Percentiles rank a stretch among this genome's conserved stretches.
Conservation (phyloP, 345 rosid species). For the Turritis glabra region DNA sequence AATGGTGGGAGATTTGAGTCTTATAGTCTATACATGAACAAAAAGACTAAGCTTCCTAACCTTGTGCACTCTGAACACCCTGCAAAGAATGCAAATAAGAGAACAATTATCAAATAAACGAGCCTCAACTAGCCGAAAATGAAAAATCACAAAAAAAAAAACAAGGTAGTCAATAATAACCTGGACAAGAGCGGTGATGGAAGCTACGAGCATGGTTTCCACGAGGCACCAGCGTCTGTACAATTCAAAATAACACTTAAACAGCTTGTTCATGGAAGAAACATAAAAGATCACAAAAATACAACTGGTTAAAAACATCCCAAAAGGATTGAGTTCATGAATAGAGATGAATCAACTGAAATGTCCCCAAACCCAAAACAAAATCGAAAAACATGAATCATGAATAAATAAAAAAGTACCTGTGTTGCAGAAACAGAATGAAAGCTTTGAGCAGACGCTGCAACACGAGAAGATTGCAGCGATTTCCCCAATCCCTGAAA, state of each 20-base stretch:
- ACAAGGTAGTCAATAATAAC: constrained; percentile 31
- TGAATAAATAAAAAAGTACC: constrained; percentile 41
- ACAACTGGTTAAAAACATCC: neutral
- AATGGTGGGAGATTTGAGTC: neutral
- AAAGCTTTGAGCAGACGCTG: constrained; percentile 42
- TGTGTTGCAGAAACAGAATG: constrained; percentile 46
- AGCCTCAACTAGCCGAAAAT: neutral
- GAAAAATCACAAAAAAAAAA: neutral
- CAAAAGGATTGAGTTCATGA: neutral
- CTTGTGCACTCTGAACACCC: constrained; percentile 48
- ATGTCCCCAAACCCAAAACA: neutral
- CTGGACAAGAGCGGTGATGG: constrained; percentile 50
- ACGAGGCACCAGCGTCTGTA: constrained; percentile 47
- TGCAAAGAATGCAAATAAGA: constrained; percentile 42
- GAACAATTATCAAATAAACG: neutral
- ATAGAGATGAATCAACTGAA: neutral
- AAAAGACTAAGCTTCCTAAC: constrained; percentile 16
- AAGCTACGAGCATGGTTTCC: constrained; percentile 52
- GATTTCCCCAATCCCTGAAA: constrained; percentile 52
- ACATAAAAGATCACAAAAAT: constrained; percentile 7
- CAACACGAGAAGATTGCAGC: constrained; percentile 43
- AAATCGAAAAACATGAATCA: neutral
- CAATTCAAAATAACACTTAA: constrained; percentile 14
- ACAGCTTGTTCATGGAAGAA: constrained; percentile 2
- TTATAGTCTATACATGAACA: neutral